Percentiles rank a stretch among this genome's conserved stretches.
phyloP scores from a whole-genome alignment of 2,329 filamentous ascomycete genomes.

The Fonsecaea nubica region DNA sequence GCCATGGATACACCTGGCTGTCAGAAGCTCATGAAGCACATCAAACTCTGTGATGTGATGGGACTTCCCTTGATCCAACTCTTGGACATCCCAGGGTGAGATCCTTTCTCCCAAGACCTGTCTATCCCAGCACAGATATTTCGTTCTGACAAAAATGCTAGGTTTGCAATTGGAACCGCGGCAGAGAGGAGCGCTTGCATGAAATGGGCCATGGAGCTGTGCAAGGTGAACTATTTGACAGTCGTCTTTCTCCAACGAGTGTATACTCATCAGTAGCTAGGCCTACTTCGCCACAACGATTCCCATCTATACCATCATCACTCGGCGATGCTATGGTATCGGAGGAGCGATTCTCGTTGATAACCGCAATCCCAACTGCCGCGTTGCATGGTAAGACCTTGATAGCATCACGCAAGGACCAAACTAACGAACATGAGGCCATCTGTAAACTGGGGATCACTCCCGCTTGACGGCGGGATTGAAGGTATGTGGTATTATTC shows the following conservation, averaged over 20 bases:
- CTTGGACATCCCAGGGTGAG: slow-evolving; percentile 62
- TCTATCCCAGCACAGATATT: background rate
- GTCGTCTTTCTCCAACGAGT: background rate
- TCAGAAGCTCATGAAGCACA: slow-evolving; percentile 65
- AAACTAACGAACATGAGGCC: slow-evolving; percentile 53
- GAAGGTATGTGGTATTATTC: slow-evolving; percentile 46
- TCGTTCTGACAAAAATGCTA: background rate
- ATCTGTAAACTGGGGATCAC: slow-evolving; percentile 66
- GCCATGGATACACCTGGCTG: slow-evolving; percentile 66
- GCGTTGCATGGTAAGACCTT: slow-evolving; percentile 56
- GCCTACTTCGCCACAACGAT: slow-evolving; percentile 68
- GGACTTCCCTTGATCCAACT: slow-evolving; percentile 70
- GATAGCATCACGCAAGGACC: background rate
- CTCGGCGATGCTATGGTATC: slow-evolving; percentile 66
- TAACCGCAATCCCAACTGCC: slow-evolving; percentile 64
- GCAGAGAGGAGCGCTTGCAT: slow-evolving; percentile 67
- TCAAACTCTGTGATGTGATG: slow-evolving; percentile 70
- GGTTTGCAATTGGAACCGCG: slow-evolving; percentile 67
- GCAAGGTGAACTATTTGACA: slow-evolving; percentile 45
- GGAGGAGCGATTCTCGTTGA: slow-evolving; percentile 70
- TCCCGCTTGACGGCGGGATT: slow-evolving; percentile 69
- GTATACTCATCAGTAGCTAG: background rate
- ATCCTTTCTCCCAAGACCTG: background rate
- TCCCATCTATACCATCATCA: slow-evolving; percentile 68
- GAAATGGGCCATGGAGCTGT: slow-evolving; percentile 67